Evolutionary conservation across 352 stramenopile genomes (phyloP), one percentile per base, ranked within the genome.

Genomic region (Globisporangium cederbergense): DNA sequence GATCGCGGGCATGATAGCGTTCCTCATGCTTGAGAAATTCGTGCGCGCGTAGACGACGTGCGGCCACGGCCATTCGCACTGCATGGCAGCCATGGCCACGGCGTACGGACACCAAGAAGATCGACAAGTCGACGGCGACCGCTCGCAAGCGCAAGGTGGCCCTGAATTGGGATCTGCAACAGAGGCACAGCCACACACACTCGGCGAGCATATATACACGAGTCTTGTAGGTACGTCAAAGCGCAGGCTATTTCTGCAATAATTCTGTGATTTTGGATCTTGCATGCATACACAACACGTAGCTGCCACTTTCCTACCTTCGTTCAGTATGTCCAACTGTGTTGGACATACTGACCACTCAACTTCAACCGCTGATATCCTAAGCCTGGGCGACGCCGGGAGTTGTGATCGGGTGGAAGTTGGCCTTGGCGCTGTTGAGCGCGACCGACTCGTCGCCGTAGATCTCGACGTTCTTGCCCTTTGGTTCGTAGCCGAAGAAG

Each of bases 21-120:
- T 93, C 64, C 74, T 91, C 32, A 81, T 93, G 77, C 76, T 93
- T 47, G 85, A 93, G 57, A 93, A 93, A 58, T 86, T 93, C 52
- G 82, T 93, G 40, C 85, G 85, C 28, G 78, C 79, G 14, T 81
- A 90, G 55, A 91, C 78, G 25, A 64, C 80, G 25, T 63, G 66
- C 45, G 70, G 67, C 36, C 53, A 69, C 38, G 68, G 67, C 18
- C 66, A 74, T 40, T 57, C 25, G 3, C 68, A 76, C 34, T 63
- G 66, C 53, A 49, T 2, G 67, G 25, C 2, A 28, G 70, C 8
- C 73, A 79, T 52, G 72, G 75, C 25, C 74, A 79, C 38, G 67
- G 65, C 25, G 9, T 63, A 10, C 63, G 75, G n/a, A 67, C n/a
- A 72, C 56, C 3, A 40, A 69, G 25, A 67, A 68, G 9, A 59